Percentiles rank a stretch among this genome's conserved stretches.
These are phyloP conservation scores for Phytophthora pseudosyringae DNA, from an alignment of 352 stramenopile species.

Conservation along the genomic window DNA sequence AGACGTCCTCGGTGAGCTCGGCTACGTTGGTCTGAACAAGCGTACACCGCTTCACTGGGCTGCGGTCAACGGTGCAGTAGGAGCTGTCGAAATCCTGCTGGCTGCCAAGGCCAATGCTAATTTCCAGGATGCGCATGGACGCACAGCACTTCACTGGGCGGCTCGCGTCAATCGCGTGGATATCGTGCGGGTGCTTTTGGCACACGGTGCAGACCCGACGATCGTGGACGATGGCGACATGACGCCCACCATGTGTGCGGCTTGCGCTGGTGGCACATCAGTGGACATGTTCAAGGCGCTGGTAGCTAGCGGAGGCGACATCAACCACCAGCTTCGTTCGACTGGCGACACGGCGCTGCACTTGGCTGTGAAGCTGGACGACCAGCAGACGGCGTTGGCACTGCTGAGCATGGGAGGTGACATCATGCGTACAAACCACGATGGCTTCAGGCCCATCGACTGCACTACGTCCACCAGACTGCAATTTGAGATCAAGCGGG, in stretches of 20 bases:
- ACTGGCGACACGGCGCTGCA: constrained; percentile 81
- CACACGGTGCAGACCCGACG: constrained; percentile 64
- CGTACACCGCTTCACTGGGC: constrained; percentile 84
- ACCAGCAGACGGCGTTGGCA: constrained; percentile 72
- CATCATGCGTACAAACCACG: constrained; percentile 79
- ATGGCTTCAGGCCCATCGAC: constrained; percentile 70
- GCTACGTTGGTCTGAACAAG: constrained; percentile 84
- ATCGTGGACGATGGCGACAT: constrained; percentile 79
- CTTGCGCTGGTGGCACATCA: constrained; percentile 69
- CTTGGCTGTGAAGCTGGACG: constrained; percentile 82
- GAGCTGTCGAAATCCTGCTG: constrained; percentile 66
- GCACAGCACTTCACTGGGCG: constrained; percentile 80
- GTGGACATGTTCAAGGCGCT: constrained; percentile 78
- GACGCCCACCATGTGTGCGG: constrained; percentile 78
- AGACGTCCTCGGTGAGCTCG: constrained; percentile 78
- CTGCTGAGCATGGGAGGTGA: constrained; percentile 75
- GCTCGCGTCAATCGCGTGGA: constrained; percentile 78
- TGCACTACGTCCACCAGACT: constrained; percentile 80
- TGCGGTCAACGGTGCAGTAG: constrained; percentile 68
- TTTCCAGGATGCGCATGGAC: constrained; percentile 67
- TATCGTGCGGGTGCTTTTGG: constrained; percentile 63
- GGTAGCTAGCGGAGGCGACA: constrained; percentile 65
- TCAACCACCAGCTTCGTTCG: constrained; percentile 73
- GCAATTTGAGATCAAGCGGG: constrained; percentile 80
- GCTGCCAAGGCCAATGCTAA: constrained; percentile 68